Evolutionary conservation across 306 rosid genomes (phyloP).

Genomic region (Sphenostylis stenocarpa): DNA sequence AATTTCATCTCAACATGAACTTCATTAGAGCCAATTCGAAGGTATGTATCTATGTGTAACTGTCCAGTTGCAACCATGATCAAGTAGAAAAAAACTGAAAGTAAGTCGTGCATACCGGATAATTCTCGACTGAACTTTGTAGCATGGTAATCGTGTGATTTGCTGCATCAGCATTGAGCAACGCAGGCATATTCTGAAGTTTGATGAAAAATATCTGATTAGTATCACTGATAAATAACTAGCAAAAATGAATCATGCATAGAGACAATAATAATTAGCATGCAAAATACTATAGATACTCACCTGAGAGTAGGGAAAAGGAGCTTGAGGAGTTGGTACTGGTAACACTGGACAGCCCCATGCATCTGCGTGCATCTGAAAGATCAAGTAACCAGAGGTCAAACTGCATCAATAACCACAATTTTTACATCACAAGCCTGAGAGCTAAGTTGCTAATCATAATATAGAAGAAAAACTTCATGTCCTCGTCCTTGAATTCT

Average conservation of each 20-base stretch:
- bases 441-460: constrained; percentile 5
- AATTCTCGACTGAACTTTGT: constrained; percentile 43
- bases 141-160: constrained; percentile 45
- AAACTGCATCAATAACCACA: constrained; percentile 14
- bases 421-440: constrained; percentile 8
- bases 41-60: not conserved
- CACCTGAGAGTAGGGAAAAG: constrained; percentile 62
- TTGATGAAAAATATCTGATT: constrained; percentile 17
- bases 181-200: constrained; percentile 51
- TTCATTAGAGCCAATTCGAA: not conserved
- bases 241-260: not conserved
- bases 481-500: not conserved
- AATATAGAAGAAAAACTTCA: not conserved
- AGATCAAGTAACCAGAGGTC: constrained; percentile 34
- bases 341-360: constrained; percentile 95
- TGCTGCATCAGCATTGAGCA: constrained; percentile 31
- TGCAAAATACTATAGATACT: constrained; percentile 25
- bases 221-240: not conserved
- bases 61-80: not conserved
- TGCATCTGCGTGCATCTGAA: constrained; percentile 77
- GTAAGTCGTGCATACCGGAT: constrained; percentile 61
- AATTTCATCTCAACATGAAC: constrained; percentile 7
- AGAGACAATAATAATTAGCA: constrained; percentile 18
- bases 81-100: constrained; percentile 20
- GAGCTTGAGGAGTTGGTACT: constrained; percentile 57